Base-by-base conservation (phyloP, 352 stramenopile species). In the Phytophthora pisi region DNA sequence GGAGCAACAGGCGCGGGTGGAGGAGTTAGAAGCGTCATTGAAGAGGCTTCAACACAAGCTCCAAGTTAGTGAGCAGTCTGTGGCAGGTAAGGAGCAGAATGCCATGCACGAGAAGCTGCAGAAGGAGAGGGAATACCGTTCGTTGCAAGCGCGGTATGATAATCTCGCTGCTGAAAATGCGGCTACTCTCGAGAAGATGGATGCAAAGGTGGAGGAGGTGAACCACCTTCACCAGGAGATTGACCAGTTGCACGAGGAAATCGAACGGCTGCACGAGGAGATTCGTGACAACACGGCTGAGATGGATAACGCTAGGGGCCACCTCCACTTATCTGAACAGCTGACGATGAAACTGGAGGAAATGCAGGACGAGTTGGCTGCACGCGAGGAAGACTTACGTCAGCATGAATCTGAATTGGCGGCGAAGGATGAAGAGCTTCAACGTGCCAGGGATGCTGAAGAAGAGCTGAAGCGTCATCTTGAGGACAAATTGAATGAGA, bases 31-130 rank as follows among this genome's bases (percentile, higher is more conserved):
- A 52, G 56, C 56, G 5, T 55, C 40, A 54, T 74, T 86, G 61
- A 65, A 70, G 23, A 58, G 70, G 7, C 70, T 86, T 26, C 40
- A 79, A 31, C 74, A 67, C 18, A 71, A 84, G 47, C 60, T 79
- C 13, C 64, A 85, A 64, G 57, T 78, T 6, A 70, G 59, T 13
- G 61, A 84, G 51, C 66, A 89, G 45, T 72, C 66, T 47, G 64
- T 66, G 0, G 46, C 60, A 18, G 80, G 68, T 36, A 89, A 70
- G 30, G 75, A 89, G 16, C 80, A 89, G 42, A 75, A 70, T 20
- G 20, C 64, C 10, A 66, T 86, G 61, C 80, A 89, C 26, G 80
- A 89, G 57, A 82, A 78, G 13, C 60, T 89, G 31, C 75, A 83
- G 50, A 81, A 74, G 45, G 80, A 87, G 51, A 76, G 80, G 31